Conservation (phyloP, 495 filamentous ascomycete species). For the Trichoderma erinaceum region DNA sequence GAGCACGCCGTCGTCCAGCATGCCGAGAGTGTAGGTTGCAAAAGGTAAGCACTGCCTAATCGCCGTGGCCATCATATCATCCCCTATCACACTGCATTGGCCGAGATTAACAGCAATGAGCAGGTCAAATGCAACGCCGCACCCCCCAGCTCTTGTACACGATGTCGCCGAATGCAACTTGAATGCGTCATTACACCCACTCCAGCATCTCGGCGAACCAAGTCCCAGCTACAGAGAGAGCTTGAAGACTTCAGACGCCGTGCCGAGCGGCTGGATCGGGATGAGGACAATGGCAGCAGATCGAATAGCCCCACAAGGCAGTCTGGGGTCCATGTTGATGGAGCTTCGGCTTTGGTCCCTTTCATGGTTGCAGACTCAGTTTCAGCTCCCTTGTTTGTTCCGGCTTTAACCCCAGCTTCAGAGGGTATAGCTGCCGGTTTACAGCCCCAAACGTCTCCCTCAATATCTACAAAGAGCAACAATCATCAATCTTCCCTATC, state of each 20-base stretch:
- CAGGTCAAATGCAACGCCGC: slow-evolving; percentile 19
- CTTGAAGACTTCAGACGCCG: slow-evolving; percentile 11
- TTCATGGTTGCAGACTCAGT: not conserved
- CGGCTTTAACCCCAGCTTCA: not conserved
- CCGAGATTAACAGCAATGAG: not conserved
- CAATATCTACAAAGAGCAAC: not conserved
- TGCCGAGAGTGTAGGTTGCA: slow-evolving; percentile 19
- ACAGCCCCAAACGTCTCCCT: not conserved
- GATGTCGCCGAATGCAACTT: too few relatives aligned
- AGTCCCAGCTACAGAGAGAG: slow-evolving; percentile 13
- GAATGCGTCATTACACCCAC: too few relatives aligned
- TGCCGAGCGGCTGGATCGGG: not conserved
- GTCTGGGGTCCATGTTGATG: not conserved
- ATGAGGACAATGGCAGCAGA: not conserved
- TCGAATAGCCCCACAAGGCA: not conserved
- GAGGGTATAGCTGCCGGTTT: not conserved
- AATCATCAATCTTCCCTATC: not conserved
- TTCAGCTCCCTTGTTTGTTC: not conserved
- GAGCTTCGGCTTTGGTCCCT: not conserved
- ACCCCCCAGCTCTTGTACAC: slow-evolving; percentile 13
- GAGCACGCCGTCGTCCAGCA: not conserved
- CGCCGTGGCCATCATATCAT: not conserved
- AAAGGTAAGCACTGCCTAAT: slow-evolving; percentile 14
- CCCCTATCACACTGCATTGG: not conserved
- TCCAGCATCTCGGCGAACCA: too few relatives aligned